Conservation (phyloP, 345 rosid genomes). For the Corymbia maculata region DNA sequence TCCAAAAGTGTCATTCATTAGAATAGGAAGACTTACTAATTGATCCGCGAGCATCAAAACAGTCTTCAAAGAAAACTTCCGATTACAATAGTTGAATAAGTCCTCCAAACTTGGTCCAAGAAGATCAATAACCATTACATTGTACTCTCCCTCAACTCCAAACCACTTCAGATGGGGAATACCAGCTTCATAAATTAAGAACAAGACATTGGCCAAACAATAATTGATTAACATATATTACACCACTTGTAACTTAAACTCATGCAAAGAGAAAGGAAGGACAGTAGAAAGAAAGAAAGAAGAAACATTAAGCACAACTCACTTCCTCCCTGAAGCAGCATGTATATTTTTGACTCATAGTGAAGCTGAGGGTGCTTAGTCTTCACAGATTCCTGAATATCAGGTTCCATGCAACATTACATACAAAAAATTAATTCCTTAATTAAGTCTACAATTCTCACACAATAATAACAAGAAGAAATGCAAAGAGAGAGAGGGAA, state of each 20-base stretch:
- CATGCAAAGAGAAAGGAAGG: neutral
- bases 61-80: conserved; percentile 73
- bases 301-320: conserved; percentile 12
- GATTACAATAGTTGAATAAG: conserved; percentile 75
- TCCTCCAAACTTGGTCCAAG: conserved; percentile 95
- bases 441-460: neutral
- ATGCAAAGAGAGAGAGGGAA: neutral
- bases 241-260: neutral
- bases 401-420: neutral
- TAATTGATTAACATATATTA: neutral
- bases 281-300: neutral
- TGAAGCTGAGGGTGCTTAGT: conserved; percentile 89
- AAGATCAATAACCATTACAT: conserved; percentile 88
- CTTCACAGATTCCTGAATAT: conserved; percentile 69
- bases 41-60: conserved; percentile 93
- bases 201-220: neutral
- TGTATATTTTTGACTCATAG: conserved; percentile 79
- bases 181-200: conserved; percentile 41
- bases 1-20: neutral
- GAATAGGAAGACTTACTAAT: conserved; percentile 37
- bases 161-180: conserved; percentile 91
- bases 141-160: conserved; percentile 80
- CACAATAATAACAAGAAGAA: neutral
- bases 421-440: neutral
- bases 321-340: conserved; percentile 96